These are phyloP conservation scores for Tetrastigma voinierianum DNA, from an alignment of 164 flowering plant genomes.

Conservation along the genomic window DNA sequence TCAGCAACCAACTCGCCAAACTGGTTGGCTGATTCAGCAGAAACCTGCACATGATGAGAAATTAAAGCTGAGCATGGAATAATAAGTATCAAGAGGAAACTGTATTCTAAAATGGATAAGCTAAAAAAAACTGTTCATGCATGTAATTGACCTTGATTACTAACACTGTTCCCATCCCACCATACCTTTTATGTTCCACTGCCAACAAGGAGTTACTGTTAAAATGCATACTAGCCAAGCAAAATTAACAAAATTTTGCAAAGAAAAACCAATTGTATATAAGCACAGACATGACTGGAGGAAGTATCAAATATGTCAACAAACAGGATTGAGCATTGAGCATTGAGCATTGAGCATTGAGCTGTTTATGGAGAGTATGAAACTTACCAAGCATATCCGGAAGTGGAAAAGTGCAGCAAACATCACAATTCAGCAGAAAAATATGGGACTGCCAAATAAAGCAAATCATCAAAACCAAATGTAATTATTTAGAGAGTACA, in stretches of 20 bases:
- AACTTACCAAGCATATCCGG: conserved; percentile 80
- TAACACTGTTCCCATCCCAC: conserved; percentile 91
- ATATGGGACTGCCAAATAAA: conserved; percentile 71
- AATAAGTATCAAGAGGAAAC: not conserved
- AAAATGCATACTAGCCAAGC: not conserved
- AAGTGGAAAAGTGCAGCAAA: conserved; percentile 92
- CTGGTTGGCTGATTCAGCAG: conserved; percentile 88
- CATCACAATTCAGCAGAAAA: conserved; percentile 90
- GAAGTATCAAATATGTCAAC: not conserved
- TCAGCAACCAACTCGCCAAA: conserved; percentile 95
- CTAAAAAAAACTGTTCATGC: conserved; percentile 1
- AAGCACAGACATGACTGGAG: no score
- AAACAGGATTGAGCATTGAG: no score
- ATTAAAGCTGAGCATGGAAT: not conserved
- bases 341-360: not conserved
- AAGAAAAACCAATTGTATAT: not conserved
- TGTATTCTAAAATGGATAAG: not conserved
- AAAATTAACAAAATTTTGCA: not conserved
- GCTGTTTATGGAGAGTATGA: not conserved
- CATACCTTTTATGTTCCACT: conserved; percentile 80
- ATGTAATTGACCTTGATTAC: conserved; percentile 70
- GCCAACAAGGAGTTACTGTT: conserved; percentile 10
- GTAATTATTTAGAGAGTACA: no score
- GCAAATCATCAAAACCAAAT: no score
- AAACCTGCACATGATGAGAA: conserved; percentile 51